A percentile compares a stretch with the other conserved stretches of the same genome.
Conservation (phyloP, 176 grass and related monocot genomes). For the Carex scoparia region DNA sequence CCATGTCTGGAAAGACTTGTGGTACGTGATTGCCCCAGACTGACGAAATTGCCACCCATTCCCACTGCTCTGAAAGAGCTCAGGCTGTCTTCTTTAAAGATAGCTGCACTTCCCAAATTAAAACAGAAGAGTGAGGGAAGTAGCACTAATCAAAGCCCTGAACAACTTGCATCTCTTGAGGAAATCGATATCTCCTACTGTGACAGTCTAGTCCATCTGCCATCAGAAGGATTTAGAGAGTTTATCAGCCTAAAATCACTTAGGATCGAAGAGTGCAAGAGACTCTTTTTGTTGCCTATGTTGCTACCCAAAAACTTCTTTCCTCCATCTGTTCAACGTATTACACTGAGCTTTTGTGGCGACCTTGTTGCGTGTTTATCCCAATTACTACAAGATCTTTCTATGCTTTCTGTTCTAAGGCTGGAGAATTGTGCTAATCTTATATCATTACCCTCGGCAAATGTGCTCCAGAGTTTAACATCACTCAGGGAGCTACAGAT, state of each 20-base stretch:
- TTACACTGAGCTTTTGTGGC: not conserved
- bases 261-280: not conserved
- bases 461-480: not conserved
- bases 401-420: not conserved
- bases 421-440: not conserved
- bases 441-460: not conserved
- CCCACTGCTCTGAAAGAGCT: not conserved
- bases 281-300: not conserved
- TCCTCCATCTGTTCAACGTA: not conserved
- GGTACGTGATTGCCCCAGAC: not conserved
- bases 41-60: slow-evolving; percentile 17
- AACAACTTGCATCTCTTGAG: slow-evolving; percentile 5
- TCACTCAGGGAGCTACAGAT: not conserved
- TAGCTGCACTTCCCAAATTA: not conserved
- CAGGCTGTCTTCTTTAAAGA: not conserved
- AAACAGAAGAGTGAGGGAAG: not conserved
- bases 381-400: not conserved
- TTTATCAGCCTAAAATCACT: not conserved
- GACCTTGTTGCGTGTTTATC: not conserved
- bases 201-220: not conserved
- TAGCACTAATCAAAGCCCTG: not conserved
- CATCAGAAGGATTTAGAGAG: not conserved
- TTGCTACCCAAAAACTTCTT: not conserved
- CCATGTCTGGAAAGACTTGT: not conserved
- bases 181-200: no score